phyloP scores from a whole-genome alignment of 2,329 filamentous ascomycete genomes.

The Colletotrichum higginsianum region DNA sequence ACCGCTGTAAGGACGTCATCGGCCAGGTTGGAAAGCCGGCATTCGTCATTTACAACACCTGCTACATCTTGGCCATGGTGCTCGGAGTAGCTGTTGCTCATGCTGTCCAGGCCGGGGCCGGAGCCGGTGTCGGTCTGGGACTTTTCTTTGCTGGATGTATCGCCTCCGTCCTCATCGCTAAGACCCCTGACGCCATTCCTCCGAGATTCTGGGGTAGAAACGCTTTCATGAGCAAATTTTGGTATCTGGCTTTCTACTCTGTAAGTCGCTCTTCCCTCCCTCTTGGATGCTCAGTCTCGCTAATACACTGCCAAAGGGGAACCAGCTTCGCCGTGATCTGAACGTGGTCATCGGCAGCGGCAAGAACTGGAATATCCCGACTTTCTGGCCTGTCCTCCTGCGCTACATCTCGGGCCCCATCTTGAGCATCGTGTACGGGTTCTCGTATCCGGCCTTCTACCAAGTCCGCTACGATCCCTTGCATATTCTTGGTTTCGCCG shows the following conservation, averaged over 20 bases:
- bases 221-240: constrained; percentile 58
- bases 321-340: constrained; percentile 69
- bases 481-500: constrained; percentile 64
- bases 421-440: constrained; percentile 66
- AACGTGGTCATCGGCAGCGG: constrained; percentile 68
- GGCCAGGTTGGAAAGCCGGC: constrained; percentile 60
- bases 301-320: constrained; percentile 57
- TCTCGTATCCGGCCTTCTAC: constrained; percentile 66
- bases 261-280: constrained; percentile 53
- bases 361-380: constrained; percentile 70
- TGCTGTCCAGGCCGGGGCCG: constrained; percentile 58
- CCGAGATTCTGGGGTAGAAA: constrained; percentile 60
- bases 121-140: constrained; percentile 67
- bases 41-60: constrained; percentile 63
- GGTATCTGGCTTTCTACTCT: constrained; percentile 71
- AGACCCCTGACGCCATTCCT: constrained; percentile 57
- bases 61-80: constrained; percentile 68
- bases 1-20: constrained; percentile 65
- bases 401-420: constrained; percentile 66
- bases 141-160: constrained; percentile 62
- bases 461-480: constrained; percentile 64
- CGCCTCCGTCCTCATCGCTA: constrained; percentile 57
- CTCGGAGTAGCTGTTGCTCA: constrained; percentile 67
- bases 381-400: constrained; percentile 64
- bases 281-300: background rate